These are phyloP conservation scores for Candida sonorensis DNA, from an alignment of 805 yeast genomes.

Conservation along the genomic window DNA sequence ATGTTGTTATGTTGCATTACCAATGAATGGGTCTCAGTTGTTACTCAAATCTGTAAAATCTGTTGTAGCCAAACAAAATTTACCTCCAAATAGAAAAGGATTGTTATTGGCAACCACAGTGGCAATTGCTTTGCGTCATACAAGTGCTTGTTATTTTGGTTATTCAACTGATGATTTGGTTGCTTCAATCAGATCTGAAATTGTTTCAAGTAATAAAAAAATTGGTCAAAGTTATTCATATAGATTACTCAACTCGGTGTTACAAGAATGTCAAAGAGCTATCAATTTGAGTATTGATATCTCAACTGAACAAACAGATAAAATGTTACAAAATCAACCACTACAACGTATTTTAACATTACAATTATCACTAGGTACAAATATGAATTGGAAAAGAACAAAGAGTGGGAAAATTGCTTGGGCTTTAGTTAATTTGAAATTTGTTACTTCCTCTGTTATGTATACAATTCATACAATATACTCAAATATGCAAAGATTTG, in stretches of 20 bases:
- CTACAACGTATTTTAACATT: conserved; percentile 65
- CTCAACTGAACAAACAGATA: conserved; percentile 69
- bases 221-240: conserved; percentile 21
- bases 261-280: conserved; percentile 69
- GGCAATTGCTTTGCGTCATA: conserved; percentile 59
- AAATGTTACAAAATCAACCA: conserved; percentile 68
- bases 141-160: conserved; percentile 64
- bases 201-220: conserved; percentile 23
- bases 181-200: conserved; percentile 44
- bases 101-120: conserved; percentile 41
- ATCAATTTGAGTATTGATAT: conserved; percentile 66
- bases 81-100: conserved; percentile 20
- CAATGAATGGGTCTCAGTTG: conserved; percentile 17
- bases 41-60: conserved; percentile 17
- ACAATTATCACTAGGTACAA: conserved; percentile 59
- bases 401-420: conserved; percentile 47
- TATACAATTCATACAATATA: conserved; percentile 51
- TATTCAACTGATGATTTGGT: conserved; percentile 65
- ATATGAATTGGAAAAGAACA: conserved; percentile 30
- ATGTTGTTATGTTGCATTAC: conserved; percentile 32
- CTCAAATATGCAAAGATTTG: conserved; percentile 55
- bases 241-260: conserved; percentile 34
- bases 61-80: conserved; percentile 9
- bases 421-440: conserved; percentile 59
- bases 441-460: conserved; percentile 66